Evolutionary conservation across 2,329 filamentous ascomycete genomes (phyloP), one percentile per base, ranked within the genome.

Genomic region (Amauroascus verrucosus): DNA sequence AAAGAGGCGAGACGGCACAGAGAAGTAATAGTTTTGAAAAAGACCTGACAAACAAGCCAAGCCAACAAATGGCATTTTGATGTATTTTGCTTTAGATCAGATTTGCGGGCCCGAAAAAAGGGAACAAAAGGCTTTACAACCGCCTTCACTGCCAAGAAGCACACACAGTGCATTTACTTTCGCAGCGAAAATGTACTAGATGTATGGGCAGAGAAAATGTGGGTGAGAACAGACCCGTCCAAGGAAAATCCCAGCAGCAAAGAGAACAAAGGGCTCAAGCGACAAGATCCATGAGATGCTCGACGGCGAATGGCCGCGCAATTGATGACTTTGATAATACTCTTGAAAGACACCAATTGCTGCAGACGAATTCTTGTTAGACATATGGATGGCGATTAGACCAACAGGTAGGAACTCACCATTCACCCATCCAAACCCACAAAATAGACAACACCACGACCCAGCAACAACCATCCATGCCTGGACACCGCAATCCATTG

Each of bases 271-370:
- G 60, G 77, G 74, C 57, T 77, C 75, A 44, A 76, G 66, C 32
- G 70, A 74, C 1, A 75, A 75, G 1, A 78, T 72, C 76, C 75
- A 78, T 0, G 75, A 75, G 7, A 78, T 74, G 26, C 74, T 70
- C 0, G 72, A 75, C 37, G 75, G 70, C 0, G 73, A 62, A 18
- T 69, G 64, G 22, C 59, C 45, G 2, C 24, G 22, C 14, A 52
- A 38, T n/a, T 52, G 49, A 20, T 33, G 9, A 6, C 13, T 37
- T 30, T 52, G 20, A 24, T 52, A 52, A 28, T 41, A 52, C 6
- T 16, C 49, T 30, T 52, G 49, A 18, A 32, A 45, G 28, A 52
- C 38, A 13, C 49, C 26, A 30, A 30, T 30, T 30, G 26, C 26
- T 30, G 22, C 20, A 44, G 44, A 16, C 16, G 26, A 24, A 37